Percentiles rank a stretch among this genome's conserved stretches.
Conservation (phyloP, 208 protist genomes). For the Vickermania spadyakhi region DNA sequence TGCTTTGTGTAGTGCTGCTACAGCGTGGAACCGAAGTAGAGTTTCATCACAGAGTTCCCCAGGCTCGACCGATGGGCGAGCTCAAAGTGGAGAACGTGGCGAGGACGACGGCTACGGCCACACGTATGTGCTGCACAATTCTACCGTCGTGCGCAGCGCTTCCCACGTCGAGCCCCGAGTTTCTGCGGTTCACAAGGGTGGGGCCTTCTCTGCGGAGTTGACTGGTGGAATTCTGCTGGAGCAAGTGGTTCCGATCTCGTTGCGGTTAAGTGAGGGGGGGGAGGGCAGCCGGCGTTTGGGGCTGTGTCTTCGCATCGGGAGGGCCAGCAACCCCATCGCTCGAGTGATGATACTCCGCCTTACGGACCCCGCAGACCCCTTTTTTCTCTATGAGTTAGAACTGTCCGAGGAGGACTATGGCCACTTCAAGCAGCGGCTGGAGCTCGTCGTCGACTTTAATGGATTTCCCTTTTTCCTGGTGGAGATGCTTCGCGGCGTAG, state of each 20-base stretch:
- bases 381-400: slow-evolving; percentile 78
- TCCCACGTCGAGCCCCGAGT: no score
- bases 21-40: no score
- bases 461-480: slow-evolving; percentile 76
- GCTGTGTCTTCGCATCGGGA: slow-evolving; percentile 21
- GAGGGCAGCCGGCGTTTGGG: slow-evolving; percentile 25
- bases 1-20: no score
- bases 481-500: slow-evolving; percentile 46
- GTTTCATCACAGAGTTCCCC: no score
- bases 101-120: no score
- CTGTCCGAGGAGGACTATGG: slow-evolving; percentile 82
- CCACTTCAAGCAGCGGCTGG: slow-evolving; percentile 58
- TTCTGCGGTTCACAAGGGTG: no score
- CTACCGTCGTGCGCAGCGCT: no score
- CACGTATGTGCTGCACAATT: no score
- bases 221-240: slow-evolving; percentile 17
- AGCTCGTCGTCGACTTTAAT: slow-evolving; percentile 77
- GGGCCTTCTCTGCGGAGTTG: no score
- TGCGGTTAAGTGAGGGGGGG: slow-evolving; percentile 23
- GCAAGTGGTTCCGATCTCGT: slow-evolving; percentile 22
- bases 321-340: slow-evolving; percentile 31
- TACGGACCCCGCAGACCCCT: slow-evolving; percentile 70
- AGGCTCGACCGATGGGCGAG: no score
- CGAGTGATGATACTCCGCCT: slow-evolving; percentile 46
- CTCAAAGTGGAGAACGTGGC: no score